Conservation (phyloP, 2,329 filamentous ascomycete genomes). For the Zarea fungicola region DNA sequence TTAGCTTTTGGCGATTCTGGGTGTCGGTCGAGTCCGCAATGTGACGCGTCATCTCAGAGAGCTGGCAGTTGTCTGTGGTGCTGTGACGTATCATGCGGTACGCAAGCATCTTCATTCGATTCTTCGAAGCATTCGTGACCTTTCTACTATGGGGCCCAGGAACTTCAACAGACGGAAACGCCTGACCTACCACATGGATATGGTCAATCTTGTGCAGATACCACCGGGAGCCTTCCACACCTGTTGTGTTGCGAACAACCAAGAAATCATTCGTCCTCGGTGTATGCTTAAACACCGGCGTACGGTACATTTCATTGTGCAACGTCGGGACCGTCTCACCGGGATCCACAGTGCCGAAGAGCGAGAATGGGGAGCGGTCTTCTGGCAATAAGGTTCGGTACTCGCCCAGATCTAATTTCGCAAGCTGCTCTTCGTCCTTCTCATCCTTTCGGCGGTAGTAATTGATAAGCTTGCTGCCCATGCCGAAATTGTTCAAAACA, state of each 20-base stretch:
- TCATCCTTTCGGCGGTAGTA: conserved; percentile 83
- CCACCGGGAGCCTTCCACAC: conserved; percentile 70
- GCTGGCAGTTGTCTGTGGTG: conserved; percentile 60
- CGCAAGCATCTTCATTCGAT: conserved; percentile 91
- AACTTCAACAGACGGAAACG: conserved; percentile 86
- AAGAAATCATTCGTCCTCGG: conserved; percentile 79
- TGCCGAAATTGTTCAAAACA: conserved; percentile 92
- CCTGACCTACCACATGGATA: conserved; percentile 84
- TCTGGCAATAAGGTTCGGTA: conserved; percentile 83
- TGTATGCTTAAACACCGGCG: conserved; percentile 85
- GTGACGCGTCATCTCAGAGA: conserved; percentile 85
- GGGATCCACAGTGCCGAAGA: conserved; percentile 88
- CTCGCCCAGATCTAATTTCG: conserved; percentile 83
- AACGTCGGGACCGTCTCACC: conserved; percentile 87
- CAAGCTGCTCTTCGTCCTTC: conserved; percentile 67
- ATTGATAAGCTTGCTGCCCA: conserved; percentile 94
- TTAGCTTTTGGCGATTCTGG: conserved; percentile 93
- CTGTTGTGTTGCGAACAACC: conserved; percentile 75
- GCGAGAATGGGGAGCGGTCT: conserved; percentile 91
- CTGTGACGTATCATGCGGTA: conserved; percentile 83
- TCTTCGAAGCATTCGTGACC: conserved; percentile 95
- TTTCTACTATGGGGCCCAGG: conserved; percentile 91
- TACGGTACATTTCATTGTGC: conserved; percentile 92
- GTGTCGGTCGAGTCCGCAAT: conserved; percentile 91
- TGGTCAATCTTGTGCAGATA: conserved; percentile 87